Percentiles rank a stretch among this genome's conserved stretches.
These are phyloP conservation scores for Nemania sp. DNA, from an alignment of 2,329 filamentous ascomycete genomes.

Conservation along the genomic window DNA sequence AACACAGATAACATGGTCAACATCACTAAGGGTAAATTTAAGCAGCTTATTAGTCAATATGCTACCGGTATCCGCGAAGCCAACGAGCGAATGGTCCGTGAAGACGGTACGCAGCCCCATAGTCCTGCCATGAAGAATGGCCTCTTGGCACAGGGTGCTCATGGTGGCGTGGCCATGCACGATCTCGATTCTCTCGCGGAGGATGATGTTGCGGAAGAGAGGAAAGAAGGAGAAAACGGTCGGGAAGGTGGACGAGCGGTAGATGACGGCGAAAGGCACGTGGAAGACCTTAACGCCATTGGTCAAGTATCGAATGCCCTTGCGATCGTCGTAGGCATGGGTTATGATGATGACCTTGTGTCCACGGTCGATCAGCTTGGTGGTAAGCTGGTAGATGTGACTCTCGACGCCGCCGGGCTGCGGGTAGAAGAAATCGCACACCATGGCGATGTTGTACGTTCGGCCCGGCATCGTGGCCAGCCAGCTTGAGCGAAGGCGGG, in stretches of 20 bases:
- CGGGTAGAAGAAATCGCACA: slow-evolving; percentile 99
- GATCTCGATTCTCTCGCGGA: slow-evolving; percentile 93
- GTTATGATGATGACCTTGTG: slow-evolving; percentile 99
- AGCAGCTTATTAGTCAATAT: slow-evolving; percentile 96
- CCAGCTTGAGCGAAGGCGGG: slow-evolving; percentile 16
- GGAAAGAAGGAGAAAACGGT: slow-evolving; percentile 99
- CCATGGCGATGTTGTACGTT: slow-evolving; percentile 79
- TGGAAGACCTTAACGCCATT: slow-evolving; percentile 99
- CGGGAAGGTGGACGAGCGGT: slow-evolving; percentile 89
- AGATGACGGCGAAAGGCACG: slow-evolving; percentile 93
- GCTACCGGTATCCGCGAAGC: slow-evolving; percentile 93
- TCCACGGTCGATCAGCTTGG: slow-evolving; percentile 93
- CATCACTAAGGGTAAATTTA: slow-evolving; percentile 94
- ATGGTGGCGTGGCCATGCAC: slow-evolving; percentile 96
- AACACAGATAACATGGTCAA: slow-evolving; percentile 97
- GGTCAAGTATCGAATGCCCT: slow-evolving; percentile 90
- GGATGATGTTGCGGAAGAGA: slow-evolving; percentile 93
- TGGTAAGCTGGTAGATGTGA: slow-evolving; percentile 96
- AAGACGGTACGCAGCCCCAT: slow-evolving; percentile 97
- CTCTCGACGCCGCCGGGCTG: slow-evolving; percentile 96
- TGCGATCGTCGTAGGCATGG: slow-evolving; percentile 88
- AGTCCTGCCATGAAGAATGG: slow-evolving; percentile 88
- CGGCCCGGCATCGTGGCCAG: slow-evolving; percentile 56
- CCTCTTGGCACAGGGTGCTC: slow-evolving; percentile 91
- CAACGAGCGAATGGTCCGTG: slow-evolving; percentile 96